Evolutionary conservation across 2,329 filamentous ascomycete species (phyloP).

Genomic region (Ophiobolus disseminans): DNA sequence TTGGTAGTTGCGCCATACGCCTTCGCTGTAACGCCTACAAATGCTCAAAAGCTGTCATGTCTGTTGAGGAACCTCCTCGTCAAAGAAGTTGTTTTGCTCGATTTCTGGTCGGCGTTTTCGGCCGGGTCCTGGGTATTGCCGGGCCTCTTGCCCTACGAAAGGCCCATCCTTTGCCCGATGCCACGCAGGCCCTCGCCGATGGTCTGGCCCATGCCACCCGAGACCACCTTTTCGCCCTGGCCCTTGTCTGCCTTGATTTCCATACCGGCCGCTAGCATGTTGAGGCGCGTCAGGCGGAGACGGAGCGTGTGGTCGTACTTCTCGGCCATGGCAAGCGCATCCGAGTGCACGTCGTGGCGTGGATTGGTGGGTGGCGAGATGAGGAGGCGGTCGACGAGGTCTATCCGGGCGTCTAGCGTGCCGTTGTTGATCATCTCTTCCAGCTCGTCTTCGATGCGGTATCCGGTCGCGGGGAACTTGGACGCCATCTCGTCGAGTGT

Average conservation of each 20-base stretch:
- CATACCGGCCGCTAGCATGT: slow-evolving; percentile 75
- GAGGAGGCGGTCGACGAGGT: slow-evolving; percentile 81
- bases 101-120: background rate
- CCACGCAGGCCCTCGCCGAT: slow-evolving; percentile 37
- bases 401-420: slow-evolving; percentile 78
- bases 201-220: slow-evolving; percentile 25
- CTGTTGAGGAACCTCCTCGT: background rate
- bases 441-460: slow-evolving; percentile 73
- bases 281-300: slow-evolving; percentile 78
- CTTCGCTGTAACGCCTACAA: slow-evolving; percentile 3
- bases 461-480: slow-evolving; percentile 70
- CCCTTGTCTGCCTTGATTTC: slow-evolving; percentile 61
- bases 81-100: too few relatives aligned
- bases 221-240: slow-evolving; percentile 16
- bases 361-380: slow-evolving; percentile 72
- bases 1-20: background rate
- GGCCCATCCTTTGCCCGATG: slow-evolving; percentile 40
- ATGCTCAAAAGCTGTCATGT: background rate
- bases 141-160: slow-evolving; percentile 22
- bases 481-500: slow-evolving; percentile 78
- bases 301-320: slow-evolving; percentile 78
- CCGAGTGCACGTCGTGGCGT: slow-evolving; percentile 72
- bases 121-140: background rate
- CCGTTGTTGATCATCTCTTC: slow-evolving; percentile 77
- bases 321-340: slow-evolving; percentile 71